Conservation (phyloP, 73 alveolate genomes). For the Tetrahymena malaccensis region DNA sequence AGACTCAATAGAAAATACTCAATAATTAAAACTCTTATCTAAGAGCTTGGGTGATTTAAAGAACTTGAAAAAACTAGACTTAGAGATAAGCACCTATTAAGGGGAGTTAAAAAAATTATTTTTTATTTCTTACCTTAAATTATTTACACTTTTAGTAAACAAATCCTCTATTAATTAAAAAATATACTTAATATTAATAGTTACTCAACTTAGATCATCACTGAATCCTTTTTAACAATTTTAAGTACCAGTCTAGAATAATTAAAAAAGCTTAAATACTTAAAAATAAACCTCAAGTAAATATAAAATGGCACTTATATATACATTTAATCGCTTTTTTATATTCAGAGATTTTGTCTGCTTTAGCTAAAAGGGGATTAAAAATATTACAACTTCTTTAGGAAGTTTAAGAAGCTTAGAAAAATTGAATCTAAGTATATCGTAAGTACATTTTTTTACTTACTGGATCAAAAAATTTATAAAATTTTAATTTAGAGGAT, state of each 20-base stretch:
- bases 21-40: not conserved
- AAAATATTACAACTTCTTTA: not conserved
- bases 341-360: not conserved
- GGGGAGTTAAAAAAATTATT: not conserved
- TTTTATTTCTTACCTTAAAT: no score
- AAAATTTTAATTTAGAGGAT: not conserved
- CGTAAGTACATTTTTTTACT: not conserved
- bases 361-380: not conserved
- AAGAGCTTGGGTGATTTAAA: not conserved
- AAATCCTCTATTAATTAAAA: no score
- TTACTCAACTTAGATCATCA: not conserved
- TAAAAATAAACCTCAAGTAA: not conserved
- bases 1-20: not conserved
- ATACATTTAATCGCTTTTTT: not conserved
- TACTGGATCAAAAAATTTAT: not conserved
- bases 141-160: no score
- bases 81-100: not conserved
- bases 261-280: not conserved
- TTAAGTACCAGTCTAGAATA: not conserved
- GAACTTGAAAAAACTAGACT: not conserved
- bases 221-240: not conserved
- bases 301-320: not conserved
- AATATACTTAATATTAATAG: not conserved
- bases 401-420: not conserved
- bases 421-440: not conserved